Evolutionary conservation across 805 yeast species (phyloP), one percentile per base, ranked within the genome.

Genomic region (Allodekkera sacchari): DNA sequence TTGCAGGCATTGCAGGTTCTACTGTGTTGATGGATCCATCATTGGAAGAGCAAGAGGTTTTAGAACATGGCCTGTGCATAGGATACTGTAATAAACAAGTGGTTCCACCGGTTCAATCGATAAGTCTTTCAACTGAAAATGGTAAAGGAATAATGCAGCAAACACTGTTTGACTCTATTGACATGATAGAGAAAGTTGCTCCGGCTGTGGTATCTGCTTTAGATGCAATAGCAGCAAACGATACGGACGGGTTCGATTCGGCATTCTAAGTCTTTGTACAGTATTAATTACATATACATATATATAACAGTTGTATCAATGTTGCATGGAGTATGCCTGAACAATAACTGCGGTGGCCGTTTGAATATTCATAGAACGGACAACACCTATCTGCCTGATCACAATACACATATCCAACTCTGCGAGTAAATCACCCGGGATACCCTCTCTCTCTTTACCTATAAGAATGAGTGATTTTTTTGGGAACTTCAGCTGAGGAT

Each of bases 321-420:
- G 79, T 47, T 77, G 83, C 13, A 67, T 52, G 1, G 94, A 76
- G 47, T 89, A 88, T 0, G 96, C 92, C 55, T 88, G 94, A 6
- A 87, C 95, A 31, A 88, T 74, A 14, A 88, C 87, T 0, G 96
- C 97, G 1, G 96, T 78, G 1, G 96, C 97, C 0, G 96, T 88
- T 59, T 88, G 97, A 39, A 88, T 88, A 49, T 88, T 88, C 97
- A 88, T 88, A 1, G 96, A 87, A 43, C 97, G 67, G 25, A 89
- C 76, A 12, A 88, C 87, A 11, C 97, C 97, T 25, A 75, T 78
- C 52, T 88, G 97, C 50, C 85, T 83, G 44, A 88, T 88, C 48
- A 88, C 95, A 25, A 89, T 74, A 52, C 96, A 88, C 43, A 77
- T 62, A 50, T 88, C 96, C 20, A 89, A 61, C 47, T 83, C 89